phyloP scores from a whole-genome alignment of 2,329 filamentous ascomycete species.

The Dactylellina sp. region DNA sequence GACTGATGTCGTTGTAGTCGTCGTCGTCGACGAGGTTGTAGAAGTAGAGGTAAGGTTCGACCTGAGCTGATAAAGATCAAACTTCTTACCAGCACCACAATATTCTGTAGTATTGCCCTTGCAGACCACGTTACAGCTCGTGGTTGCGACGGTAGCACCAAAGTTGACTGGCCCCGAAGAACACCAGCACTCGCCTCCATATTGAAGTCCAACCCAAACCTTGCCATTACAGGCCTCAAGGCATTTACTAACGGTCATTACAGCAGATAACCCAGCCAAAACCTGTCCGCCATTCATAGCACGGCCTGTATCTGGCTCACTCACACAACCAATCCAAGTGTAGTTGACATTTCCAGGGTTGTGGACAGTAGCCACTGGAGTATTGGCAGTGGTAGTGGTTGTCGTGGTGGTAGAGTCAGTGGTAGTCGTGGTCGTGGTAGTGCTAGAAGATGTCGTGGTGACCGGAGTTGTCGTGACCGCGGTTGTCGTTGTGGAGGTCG shows the following conservation, averaged over 20 bases:
- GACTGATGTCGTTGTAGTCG: slow-evolving; percentile 44
- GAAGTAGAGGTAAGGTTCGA: slow-evolving; percentile 15
- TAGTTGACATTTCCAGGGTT: slow-evolving; percentile 61
- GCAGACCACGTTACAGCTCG: slow-evolving; percentile 25
- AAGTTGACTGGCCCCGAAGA: slow-evolving; percentile 20
- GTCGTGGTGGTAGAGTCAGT: slow-evolving; percentile 38
- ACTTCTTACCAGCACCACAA: slow-evolving; percentile 49
- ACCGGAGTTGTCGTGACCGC: slow-evolving; percentile 16
- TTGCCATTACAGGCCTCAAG: slow-evolving; percentile 39
- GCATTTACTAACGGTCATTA: slow-evolving; percentile 56
- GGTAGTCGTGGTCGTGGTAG: slow-evolving; percentile 20
- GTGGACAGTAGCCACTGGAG: slow-evolving; percentile 59
- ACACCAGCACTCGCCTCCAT: slow-evolving; percentile 54
- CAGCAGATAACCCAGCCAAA: slow-evolving; percentile 27
- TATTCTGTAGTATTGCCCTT: slow-evolving; percentile 52
- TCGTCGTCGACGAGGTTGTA: slow-evolving; percentile 43
- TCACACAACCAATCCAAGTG: slow-evolving; percentile 59
- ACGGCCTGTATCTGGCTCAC: slow-evolving; percentile 38
- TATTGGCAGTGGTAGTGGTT: slow-evolving; percentile 48
- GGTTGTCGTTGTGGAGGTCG: slow-evolving; percentile 13
- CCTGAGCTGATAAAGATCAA: slow-evolving; percentile 43
- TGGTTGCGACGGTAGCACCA: slow-evolving; percentile 19
- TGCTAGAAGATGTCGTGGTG: slow-evolving; percentile 33
- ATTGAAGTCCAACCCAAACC: slow-evolving; percentile 55
- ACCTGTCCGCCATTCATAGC: slow-evolving; percentile 39